phyloP scores from a whole-genome alignment of 2,329 filamentous ascomycete genomes.

The Colletotrichum filicis region DNA sequence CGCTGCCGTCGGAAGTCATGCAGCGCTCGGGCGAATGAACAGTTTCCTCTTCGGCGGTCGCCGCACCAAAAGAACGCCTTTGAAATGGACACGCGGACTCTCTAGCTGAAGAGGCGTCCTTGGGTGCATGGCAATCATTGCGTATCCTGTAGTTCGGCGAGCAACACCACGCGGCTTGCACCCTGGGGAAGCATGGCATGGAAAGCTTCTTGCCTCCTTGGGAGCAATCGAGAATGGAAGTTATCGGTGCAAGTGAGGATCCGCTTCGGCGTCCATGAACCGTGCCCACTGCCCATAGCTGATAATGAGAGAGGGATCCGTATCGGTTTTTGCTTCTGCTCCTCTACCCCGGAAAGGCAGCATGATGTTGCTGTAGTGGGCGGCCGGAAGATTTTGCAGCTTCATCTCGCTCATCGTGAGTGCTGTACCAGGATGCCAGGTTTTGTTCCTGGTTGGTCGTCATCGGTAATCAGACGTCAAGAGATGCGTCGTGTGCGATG shows the following conservation, averaged over 20 bases:
- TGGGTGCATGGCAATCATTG: background rate
- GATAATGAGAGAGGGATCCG: background rate
- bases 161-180: background rate
- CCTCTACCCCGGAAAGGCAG: slow-evolving; percentile 24
- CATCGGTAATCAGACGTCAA: slow-evolving; percentile 20
- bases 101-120: background rate
- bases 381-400: slow-evolving; percentile 15
- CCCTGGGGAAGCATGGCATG: background rate
- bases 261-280: slow-evolving; percentile 11
- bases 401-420: slow-evolving; percentile 16
- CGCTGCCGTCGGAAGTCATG: slow-evolving; percentile 4
- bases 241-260: slow-evolving; percentile 8
- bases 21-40: slow-evolving; percentile 9
- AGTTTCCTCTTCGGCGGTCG: background rate
- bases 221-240: background rate
- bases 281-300: background rate
- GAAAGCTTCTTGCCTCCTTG: background rate
- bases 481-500: slow-evolving; percentile 6
- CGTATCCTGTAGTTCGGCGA: background rate
- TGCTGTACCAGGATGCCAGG: slow-evolving; percentile 1
- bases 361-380: slow-evolving; percentile 5
- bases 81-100: background rate
- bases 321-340: background rate
- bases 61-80: background rate
- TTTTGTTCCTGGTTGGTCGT: slow-evolving; percentile 16